Conservation (phyloP, 2,329 filamentous ascomycete species). For the Rhynchosporium agropyri region DNA sequence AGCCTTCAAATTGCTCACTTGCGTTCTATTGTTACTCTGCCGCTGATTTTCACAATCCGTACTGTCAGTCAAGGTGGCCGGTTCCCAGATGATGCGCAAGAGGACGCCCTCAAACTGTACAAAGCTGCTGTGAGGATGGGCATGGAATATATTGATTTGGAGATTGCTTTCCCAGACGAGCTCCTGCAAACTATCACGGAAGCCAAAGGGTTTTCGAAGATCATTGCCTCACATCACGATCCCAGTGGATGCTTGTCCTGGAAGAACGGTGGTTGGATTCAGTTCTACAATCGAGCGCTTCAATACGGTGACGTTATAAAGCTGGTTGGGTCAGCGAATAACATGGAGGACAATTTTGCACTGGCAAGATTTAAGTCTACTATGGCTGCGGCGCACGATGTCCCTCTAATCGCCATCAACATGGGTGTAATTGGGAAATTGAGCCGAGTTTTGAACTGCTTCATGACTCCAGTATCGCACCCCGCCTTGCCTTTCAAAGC, state of each 20-base stretch:
- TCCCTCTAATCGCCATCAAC: slow-evolving; percentile 92
- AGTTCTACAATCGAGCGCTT: slow-evolving; percentile 85
- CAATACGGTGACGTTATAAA: slow-evolving; percentile 94
- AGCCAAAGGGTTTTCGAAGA: slow-evolving; percentile 69
- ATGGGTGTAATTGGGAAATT: slow-evolving; percentile 89
- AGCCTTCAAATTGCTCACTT: slow-evolving; percentile 80
- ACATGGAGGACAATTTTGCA: slow-evolving; percentile 82
- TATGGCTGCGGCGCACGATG: slow-evolving; percentile 71
- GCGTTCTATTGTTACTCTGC: slow-evolving; percentile 70
- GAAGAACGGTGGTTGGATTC: slow-evolving; percentile 90
- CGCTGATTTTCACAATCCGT: slow-evolving; percentile 90
- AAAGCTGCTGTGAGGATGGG: slow-evolving; percentile 77
- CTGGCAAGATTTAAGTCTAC: slow-evolving; percentile 79
- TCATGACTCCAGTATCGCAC: slow-evolving; percentile 94
- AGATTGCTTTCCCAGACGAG: slow-evolving; percentile 82
- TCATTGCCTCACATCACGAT: slow-evolving; percentile 97
- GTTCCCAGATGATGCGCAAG: slow-evolving; percentile 76
- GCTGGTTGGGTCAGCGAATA: slow-evolving; percentile 79
- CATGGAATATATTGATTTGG: slow-evolving; percentile 90
- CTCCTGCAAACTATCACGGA: slow-evolving; percentile 70
- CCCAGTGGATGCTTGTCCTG: slow-evolving; percentile 78
- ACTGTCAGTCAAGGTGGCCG: slow-evolving; percentile 84
- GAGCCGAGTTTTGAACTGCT: slow-evolving; percentile 85
- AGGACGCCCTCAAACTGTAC: slow-evolving; percentile 76
- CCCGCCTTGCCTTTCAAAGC: slow-evolving; percentile 88